Evolutionary conservation across 1,284 basidiomycete species (phyloP), one percentile per base, ranked within the genome.

Genomic region (Singerocomus rubriflavus): DNA sequence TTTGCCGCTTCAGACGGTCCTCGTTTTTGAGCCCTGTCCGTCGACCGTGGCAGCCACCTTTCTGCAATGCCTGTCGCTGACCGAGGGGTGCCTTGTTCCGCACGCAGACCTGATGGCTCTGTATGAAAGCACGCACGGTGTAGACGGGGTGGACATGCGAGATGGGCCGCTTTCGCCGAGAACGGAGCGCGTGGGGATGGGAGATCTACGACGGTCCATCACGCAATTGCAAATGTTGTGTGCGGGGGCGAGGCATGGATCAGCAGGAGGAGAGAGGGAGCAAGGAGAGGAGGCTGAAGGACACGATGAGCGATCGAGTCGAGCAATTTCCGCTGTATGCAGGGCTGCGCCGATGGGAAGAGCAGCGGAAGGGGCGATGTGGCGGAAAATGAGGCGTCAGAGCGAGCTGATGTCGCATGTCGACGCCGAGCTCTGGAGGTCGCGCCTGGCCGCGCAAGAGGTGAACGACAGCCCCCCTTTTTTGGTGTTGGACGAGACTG

Each of bases 1-100:
- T 52, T 78, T 97, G 32, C 91, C 93, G 7, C 67, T 98, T 13
- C 93, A 98, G 67, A 74, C 71, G 1, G 81, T 81, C 25, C 75
- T 96, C 44, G 62, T 71, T 26, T 95, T 94, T 67, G 62, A 75
- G 49, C 75, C 87, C 26, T 84, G 87, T 59, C 72, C 79, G 10
- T 53, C 75, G 6, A 59, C 73, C 16, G 66, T 89, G 37, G 85
- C 84, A n/a, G 71, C 73, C 12, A 82, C 88, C 3, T 94, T 91
- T 68, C 77, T 97, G 33, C 79, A 84, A 61, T 73, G 75, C n/a
- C 60, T 92, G 34, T 82, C 82, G 56, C 69, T 73, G 27, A 73
- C 73, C 9, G 84, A 91, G 68, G 80, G 82, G 4, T 73, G 73
- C 45, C 52, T 61, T 51, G 61, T 78, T 56, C 59, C 72, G 46